A percentile compares a stretch with the other conserved stretches of the same genome.
phyloP scores from a whole-genome alignment of 192 early-diverging fungal genomes.

The Coemansia sp. region DNA sequence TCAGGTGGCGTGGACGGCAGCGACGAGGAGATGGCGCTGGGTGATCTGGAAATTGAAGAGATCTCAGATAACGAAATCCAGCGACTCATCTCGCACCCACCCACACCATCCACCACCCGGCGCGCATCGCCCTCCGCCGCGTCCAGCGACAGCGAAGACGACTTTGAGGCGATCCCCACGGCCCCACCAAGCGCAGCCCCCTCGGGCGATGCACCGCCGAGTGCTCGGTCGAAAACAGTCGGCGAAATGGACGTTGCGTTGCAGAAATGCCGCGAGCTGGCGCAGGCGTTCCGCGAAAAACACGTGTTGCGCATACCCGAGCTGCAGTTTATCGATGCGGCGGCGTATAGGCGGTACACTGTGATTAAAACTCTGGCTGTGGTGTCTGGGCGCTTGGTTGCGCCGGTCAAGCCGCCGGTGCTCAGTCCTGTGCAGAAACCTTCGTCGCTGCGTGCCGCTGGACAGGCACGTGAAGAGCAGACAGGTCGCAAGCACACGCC shows the following conservation, averaged over 20 bases:
- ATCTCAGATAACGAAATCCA: constrained; percentile 49
- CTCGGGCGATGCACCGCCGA: no score
- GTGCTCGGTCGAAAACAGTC: no score
- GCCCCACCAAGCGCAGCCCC: no score
- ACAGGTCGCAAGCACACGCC: no score
- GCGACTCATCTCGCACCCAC: constrained; percentile 43
- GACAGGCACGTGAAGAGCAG: neutral
- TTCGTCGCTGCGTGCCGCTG: neutral
- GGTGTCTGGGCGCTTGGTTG: neutral
- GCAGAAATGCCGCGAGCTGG: constrained; percentile 11
- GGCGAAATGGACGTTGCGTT: no score
- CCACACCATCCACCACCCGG: constrained; percentile 31
- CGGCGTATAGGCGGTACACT: constrained; percentile 34
- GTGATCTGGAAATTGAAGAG: constrained; percentile 35
- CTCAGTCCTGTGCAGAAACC: neutral
- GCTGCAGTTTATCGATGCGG: constrained; percentile 25
- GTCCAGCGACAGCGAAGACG: constrained; percentile 29
- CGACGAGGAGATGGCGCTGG: constrained; percentile 15
- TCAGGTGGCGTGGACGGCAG: neutral
- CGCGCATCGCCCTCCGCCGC: constrained; percentile 23
- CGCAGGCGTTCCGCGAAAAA: constrained; percentile 21
- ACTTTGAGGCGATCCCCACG: constrained; percentile 42
- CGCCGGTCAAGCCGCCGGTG: neutral
- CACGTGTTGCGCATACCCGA: constrained; percentile 13
- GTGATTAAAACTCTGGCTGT: neutral